These are phyloP conservation scores for Eutrema heterophyllum DNA, from an alignment of 345 rosid species.

Conservation along the genomic window DNA sequence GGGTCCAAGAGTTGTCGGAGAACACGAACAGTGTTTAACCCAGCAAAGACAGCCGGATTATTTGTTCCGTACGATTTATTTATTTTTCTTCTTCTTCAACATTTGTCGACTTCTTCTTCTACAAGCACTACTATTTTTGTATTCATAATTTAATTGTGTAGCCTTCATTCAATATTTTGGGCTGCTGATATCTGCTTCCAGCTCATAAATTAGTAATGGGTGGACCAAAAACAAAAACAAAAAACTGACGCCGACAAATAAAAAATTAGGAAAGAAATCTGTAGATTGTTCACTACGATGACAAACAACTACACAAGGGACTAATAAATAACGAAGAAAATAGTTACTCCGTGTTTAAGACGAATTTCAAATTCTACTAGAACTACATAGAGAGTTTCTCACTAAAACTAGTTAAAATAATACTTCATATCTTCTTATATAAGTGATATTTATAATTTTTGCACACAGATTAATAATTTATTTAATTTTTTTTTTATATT, in stretches of 20 bases:
- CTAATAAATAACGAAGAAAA: not conserved
- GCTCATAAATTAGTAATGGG: slow-evolving; percentile 16
- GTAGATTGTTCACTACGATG: not conserved
- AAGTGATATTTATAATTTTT: too few species aligned
- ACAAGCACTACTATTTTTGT: not conserved
- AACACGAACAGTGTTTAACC: not conserved
- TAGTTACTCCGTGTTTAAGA: not conserved
- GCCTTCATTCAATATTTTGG: slow-evolving; percentile 21
- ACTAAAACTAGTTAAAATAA: not conserved
- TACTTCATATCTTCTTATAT: too few species aligned
- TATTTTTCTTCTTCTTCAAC: not conserved
- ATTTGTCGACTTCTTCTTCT: slow-evolving; percentile 12
- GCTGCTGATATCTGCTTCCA: slow-evolving; percentile 17
- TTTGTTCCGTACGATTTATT: slow-evolving; percentile 14
- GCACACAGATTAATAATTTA: too few species aligned
- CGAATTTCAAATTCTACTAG: not conserved
- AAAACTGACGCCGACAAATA: slow-evolving; percentile 17
- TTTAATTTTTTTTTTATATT: too few species aligned
- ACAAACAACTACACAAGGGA: not conserved
- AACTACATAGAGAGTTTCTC: not conserved
- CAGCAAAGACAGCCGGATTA: slow-evolving; percentile 19
- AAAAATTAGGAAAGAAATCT: not conserved
- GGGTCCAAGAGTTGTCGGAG: slow-evolving; percentile 14
- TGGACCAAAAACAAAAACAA: not conserved
- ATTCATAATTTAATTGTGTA: not conserved